Percentiles rank a stretch among this genome's conserved stretches.
These are phyloP conservation scores for Citrus reticulata DNA, from an alignment of 345 rosid genomes.

Conservation along the genomic window DNA sequence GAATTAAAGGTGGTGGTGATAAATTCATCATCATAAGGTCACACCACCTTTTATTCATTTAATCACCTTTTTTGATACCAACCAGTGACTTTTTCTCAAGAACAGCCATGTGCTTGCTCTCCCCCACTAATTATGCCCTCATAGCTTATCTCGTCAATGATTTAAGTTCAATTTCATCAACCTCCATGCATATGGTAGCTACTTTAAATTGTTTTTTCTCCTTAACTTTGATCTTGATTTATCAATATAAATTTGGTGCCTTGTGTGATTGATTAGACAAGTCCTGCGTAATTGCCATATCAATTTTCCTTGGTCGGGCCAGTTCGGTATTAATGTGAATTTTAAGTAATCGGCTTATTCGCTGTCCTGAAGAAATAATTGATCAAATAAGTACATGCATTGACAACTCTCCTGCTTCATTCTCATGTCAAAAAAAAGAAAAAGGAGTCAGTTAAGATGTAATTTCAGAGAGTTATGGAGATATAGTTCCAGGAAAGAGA, in stretches of 20 bases:
- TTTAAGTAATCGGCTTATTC: too few species aligned
- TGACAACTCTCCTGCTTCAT: background rate
- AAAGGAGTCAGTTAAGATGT: background rate
- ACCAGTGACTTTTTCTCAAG: constrained; percentile 19
- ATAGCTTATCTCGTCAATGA: constrained; percentile 26
- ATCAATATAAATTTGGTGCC: background rate
- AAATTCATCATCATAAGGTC: constrained; percentile 20
- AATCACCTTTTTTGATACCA: constrained; percentile 26
- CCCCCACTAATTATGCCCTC: constrained; percentile 26
- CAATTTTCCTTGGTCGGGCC: background rate
- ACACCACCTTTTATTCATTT: background rate
- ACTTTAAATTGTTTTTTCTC: background rate
- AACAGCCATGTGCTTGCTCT: constrained; percentile 39
- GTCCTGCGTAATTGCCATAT: background rate
- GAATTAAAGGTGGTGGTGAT: constrained; percentile 1
- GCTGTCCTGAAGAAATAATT: background rate
- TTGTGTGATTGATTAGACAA: background rate
- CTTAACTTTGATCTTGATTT: background rate
- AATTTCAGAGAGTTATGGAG: background rate
- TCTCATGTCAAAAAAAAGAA: background rate
- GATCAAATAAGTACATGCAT: background rate
- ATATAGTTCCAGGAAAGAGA: background rate
- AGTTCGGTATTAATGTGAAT: too few species aligned
- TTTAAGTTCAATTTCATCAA: constrained; percentile 14
- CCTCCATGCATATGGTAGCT: background rate